Evolutionary conservation across 495 filamentous ascomycete species (phyloP).

Genomic region (Daldinia childiae): DNA sequence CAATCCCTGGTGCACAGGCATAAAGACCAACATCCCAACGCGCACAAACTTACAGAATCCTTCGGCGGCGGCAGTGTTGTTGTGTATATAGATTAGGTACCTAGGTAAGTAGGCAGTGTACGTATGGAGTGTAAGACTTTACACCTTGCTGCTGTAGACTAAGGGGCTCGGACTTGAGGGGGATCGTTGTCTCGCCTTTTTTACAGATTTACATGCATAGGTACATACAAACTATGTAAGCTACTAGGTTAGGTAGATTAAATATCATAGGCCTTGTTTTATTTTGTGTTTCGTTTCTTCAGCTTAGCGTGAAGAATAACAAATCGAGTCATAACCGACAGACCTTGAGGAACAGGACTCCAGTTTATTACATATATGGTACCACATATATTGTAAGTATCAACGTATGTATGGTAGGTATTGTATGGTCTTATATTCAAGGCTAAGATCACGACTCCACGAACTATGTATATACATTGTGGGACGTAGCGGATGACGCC

Average conservation of each 20-base stretch:
- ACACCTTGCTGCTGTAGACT: background rate
- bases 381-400: too few species aligned
- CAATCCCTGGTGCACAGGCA: constrained; percentile 3
- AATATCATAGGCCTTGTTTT: background rate
- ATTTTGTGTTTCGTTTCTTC: background rate
- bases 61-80: constrained; percentile 7
- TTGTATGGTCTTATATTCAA: too few species aligned
- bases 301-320: constrained; percentile 6
- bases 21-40: background rate
- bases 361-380: constrained; percentile 4
- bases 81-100: constrained; percentile 6
- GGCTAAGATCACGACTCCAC: constrained; percentile 25
- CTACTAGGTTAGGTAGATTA: background rate
- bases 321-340: constrained; percentile 13
- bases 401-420: constrained; percentile 2
- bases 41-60: constrained; percentile 22
- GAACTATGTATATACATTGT: constrained; percentile 28
- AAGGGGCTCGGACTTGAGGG: background rate
- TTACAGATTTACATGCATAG: background rate
- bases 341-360: constrained; percentile 12
- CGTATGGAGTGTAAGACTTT: background rate
- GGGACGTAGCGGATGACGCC: constrained; percentile 44
- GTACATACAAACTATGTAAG: background rate
- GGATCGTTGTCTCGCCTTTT: background rate
- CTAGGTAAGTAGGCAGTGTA: background rate